Base-by-base conservation (phyloP, 2,329 filamentous ascomycete species). In the Sporothrix mexicana region DNA sequence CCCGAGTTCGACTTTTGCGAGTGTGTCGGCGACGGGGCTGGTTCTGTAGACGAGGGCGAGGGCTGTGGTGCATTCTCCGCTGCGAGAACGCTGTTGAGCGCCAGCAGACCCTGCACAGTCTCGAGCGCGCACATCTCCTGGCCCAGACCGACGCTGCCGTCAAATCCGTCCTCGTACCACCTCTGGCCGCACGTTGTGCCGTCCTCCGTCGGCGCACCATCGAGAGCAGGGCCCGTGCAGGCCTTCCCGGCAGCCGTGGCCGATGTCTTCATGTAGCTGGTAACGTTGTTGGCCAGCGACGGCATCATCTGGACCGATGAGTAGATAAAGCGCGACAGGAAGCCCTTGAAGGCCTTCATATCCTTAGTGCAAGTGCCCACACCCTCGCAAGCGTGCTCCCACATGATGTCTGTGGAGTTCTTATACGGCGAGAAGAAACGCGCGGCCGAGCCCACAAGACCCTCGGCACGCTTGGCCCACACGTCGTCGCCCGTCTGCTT, bases 301-400 rank as follows among this genome's bases (percentile, higher is more conserved):
- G 90, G 88, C 73, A 89, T 83, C 81, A 91, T 83, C 69, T 85
- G 79, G 47, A 87, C 84, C 3, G 88, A 85, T 62, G 86, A 84
- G 81, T 86, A 90, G 82, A 91, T 87, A 82, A 90, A 91, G 71
- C 90, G 88, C 36, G 89, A 84, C 43, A 92, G 84, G 78, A 90
- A 91, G 59, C 85, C 90, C 81, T 93, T 93, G 85, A 91, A 92
- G 9, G 88, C 88, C 76, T 85, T 86, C 84, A 90, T 89, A 80
- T 92, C 90, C 68, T 81, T 84, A 78, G 88, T 87, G 80, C 91
- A 93, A 0, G 78, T 83, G 70, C 82, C 81, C 73, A 83, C 80
- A 3, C 80, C 81, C 79, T 93, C 91, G 82, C 91, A 93, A n/a
- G 88, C 87, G 61, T 84, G 84, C 80, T 93, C 91, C 77, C 84